Evolutionary conservation across 2,329 filamentous ascomycete genomes (phyloP), one percentile per base, ranked within the genome.

Genomic region (Fusarium virguliforme): DNA sequence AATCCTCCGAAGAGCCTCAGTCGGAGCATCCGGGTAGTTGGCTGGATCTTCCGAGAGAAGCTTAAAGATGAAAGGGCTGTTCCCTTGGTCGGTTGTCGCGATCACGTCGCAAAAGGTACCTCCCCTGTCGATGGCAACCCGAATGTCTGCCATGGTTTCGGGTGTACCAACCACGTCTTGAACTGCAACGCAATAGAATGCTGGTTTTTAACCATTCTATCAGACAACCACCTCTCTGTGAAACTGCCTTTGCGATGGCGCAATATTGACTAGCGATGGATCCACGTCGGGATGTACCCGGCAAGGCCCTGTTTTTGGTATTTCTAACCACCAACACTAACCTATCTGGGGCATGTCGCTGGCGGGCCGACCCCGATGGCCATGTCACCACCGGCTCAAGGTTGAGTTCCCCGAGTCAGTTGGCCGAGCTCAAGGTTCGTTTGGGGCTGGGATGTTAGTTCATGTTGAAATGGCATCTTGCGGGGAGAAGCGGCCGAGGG

Each of bases 101-200:
- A 90, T 88, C 65, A 91, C 91, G 78, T 94, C 91, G 63, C 90
- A 93, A 79, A 94, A 93, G n/a, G 91, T 93, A 63, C 91, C 91
- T 57, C 91, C 91, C 61, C 91, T 88, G 82, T 91, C 79, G 34
- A 81, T 80, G n/a, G 79, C 70, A 58, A 81, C 75, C 18, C 64
- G 62, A 61, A 79, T 76, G 32, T 77, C 75, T 2, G 68, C 68
- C 61, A 64, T 60, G 10, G 22, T 56, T 28, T 26, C 8, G 13
- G 22, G 15, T 32, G 24, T 28, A 24, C 22, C 30, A 22, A 4
- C 15, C 28, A 26, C 5, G 18, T 22, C 37, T 22, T 15, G 18
- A 18, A 9, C 9, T 9, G 32, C 12, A 38, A 62, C 38, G 48
- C 24, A 24, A 40, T 64, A 12, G 7, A 7, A 24, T 12, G 28